phyloP scores from a whole-genome alignment of 768 basidiomycete genomes.

The Suillus spraguei region DNA sequence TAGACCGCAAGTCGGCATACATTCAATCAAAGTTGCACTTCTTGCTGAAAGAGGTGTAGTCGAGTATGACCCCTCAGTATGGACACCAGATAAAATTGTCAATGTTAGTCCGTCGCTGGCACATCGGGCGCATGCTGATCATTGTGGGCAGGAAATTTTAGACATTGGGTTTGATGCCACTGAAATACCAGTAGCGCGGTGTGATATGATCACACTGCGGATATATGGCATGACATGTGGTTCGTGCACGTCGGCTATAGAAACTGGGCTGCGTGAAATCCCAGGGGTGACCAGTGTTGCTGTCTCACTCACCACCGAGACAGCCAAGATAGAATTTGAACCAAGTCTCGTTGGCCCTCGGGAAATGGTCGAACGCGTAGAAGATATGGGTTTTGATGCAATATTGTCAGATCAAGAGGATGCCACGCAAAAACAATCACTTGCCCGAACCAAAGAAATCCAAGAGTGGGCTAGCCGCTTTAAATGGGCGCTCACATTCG shows the following conservation, averaged over 20 bases:
- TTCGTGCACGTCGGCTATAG: constrained; percentile 77
- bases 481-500: constrained; percentile 73
- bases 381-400: constrained; percentile 90
- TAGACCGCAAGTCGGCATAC: constrained; percentile 83
- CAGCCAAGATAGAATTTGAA: constrained; percentile 77
- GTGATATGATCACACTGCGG: constrained; percentile 72
- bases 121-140: constrained; percentile 13
- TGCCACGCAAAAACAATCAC: constrained; percentile 81
- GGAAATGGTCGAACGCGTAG: constrained; percentile 87
- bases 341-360: constrained; percentile 71
- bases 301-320: constrained; percentile 76
- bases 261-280: constrained; percentile 62
- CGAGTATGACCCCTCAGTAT: constrained; percentile 83
- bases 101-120: constrained; percentile 43
- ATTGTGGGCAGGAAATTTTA: constrained; percentile 71
- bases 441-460: constrained; percentile 89
- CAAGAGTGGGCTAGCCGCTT: constrained; percentile 86
- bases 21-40: constrained; percentile 92
- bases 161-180: constrained; percentile 93
- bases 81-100: constrained; percentile 81
- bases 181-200: constrained; percentile 62
- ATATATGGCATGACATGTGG: constrained; percentile 94
- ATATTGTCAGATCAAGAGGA: constrained; percentile 81
- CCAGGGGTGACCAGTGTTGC: constrained; percentile 76
- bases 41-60: constrained; percentile 91